phyloP scores from a whole-genome alignment of 495 filamentous ascomycete species.

The Penicillium canescens region DNA sequence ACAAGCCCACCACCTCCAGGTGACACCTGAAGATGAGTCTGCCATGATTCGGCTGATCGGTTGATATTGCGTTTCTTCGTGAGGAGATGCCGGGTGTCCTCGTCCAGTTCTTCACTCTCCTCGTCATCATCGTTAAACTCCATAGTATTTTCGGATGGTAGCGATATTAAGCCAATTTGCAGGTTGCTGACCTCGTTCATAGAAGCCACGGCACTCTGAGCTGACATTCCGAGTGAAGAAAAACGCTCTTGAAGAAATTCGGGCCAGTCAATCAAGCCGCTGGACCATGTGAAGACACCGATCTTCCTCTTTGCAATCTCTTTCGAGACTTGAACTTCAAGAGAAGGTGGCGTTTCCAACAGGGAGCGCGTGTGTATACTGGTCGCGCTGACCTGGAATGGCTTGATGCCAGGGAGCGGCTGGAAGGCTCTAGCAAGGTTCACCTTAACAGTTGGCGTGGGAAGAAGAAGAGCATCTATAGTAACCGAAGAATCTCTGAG shows the following conservation, averaged over 20 bases:
- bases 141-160: slow-evolving; percentile 5
- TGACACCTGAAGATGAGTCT: slow-evolving; percentile 24
- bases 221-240: slow-evolving; percentile 22
- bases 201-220: slow-evolving; percentile 18
- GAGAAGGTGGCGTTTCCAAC: slow-evolving; percentile 24
- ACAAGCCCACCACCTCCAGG: slow-evolving; percentile 29
- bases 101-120: slow-evolving; percentile 20
- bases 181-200: slow-evolving; percentile 28
- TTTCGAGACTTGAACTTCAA: slow-evolving; percentile 33
- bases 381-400: slow-evolving; percentile 32
- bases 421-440: slow-evolving; percentile 30
- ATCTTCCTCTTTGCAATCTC: slow-evolving; percentile 31
- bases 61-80: slow-evolving; percentile 21
- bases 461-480: slow-evolving; percentile 29
- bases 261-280: slow-evolving; percentile 39
- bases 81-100: slow-evolving; percentile 13
- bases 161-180: slow-evolving; percentile 36
- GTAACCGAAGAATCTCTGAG: slow-evolving; percentile 31
- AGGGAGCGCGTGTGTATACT: slow-evolving; percentile 30
- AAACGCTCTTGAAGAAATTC: slow-evolving; percentile 24
- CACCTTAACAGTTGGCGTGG: slow-evolving; percentile 29
- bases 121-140: slow-evolving; percentile 28
- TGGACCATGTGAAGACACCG: slow-evolving; percentile 37
- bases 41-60: slow-evolving; percentile 36
- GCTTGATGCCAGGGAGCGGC: slow-evolving; percentile 34